A percentile compares a stretch with the other conserved stretches of the same genome.
Conservation (phyloP, 2,329 filamentous ascomycete species). For the Microthyrium microscopicum region DNA sequence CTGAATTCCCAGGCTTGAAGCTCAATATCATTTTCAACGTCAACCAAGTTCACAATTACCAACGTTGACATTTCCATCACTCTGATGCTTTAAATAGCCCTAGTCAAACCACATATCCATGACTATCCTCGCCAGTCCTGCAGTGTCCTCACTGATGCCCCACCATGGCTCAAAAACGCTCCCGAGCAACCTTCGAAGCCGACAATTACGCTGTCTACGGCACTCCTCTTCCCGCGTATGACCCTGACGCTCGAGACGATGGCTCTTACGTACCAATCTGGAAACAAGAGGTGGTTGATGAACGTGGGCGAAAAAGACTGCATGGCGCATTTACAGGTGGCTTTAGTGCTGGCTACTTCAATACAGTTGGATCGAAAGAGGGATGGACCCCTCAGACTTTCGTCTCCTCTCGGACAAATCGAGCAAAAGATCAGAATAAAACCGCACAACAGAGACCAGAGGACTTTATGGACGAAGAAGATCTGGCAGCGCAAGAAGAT, state of each 20-base stretch:
- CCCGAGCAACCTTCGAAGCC: slow-evolving; percentile 60
- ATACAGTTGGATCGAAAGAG: slow-evolving; percentile 95
- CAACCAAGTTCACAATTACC: no score
- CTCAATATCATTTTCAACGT: no score
- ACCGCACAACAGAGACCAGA: slow-evolving; percentile 50
- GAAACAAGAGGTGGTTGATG: slow-evolving; percentile 95
- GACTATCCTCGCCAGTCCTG: no score
- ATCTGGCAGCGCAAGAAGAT: slow-evolving; percentile 73
- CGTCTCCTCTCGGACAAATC: slow-evolving; percentile 70
- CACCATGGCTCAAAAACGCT: slow-evolving; percentile 63
- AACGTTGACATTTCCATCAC: slow-evolving; percentile 18
- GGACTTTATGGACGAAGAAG: slow-evolving; percentile 97
- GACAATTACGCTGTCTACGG: slow-evolving; percentile 70
- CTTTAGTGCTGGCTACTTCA: slow-evolving; percentile 95
- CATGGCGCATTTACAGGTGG: slow-evolving; percentile 96
- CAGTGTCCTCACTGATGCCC: no score
- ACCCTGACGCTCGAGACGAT: slow-evolving; percentile 66
- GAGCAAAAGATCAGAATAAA: slow-evolving; percentile 44
- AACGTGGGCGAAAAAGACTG: slow-evolving; percentile 72
- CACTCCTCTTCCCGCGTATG: slow-evolving; percentile 64
- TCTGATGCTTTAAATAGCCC: no score
- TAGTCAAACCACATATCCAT: no score
- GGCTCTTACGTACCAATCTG: slow-evolving; percentile 88
- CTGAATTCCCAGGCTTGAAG: no score
- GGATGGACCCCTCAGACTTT: slow-evolving; percentile 91